Evolutionary conservation across 192 early-diverging fungal species (phyloP), one percentile per base, ranked within the genome.

Genomic region (Backusella westeae): DNA sequence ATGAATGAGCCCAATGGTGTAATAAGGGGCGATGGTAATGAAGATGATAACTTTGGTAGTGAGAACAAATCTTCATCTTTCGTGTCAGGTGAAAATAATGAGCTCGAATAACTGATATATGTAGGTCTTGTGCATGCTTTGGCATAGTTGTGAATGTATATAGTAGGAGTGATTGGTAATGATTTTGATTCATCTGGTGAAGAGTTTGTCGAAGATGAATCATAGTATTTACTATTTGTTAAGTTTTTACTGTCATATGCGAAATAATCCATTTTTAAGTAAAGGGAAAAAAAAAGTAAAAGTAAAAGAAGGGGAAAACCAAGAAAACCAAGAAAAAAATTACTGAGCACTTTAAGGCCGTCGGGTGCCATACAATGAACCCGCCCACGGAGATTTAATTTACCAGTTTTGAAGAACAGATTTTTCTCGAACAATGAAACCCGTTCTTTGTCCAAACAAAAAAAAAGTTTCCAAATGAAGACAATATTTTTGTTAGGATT

Each of bases 191-290:
- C 70, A 17, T 46, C 41, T 34, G 44, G 42, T 34, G 70, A 46
- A 49, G 39, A 49, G 12, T 44, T 26, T 32, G 42, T 29, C 6
- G 70, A 44, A 4, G 38, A 19, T 34, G 23, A 29, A 29, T 63
- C 56, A 63, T 63, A 63, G 9, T 63, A 63, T 23, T 26, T 59
- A 49, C n/a, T 19, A 4, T 23, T 59, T 7, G 9, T 9, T 42
- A 34, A 23, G 3, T 68, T 65, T 56, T 56, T 34, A 69, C 63
- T 42, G 19, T 39, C 19, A 56, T 76, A 76, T 42, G 63, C 68
- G 70, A 76, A 76, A 35, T 77, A 72, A 49, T 77, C 69, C 69
- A 72, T 71, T 77, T 77, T 72, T 19, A 26, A 26, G 23, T 26
- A 8, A 21, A 53, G 14, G 29, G 1, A 1, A 29, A 59, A 63